A percentile compares a stretch with the other conserved stretches of the same genome.
Evolutionary conservation across 2,329 filamentous ascomycete species (phyloP).

Genomic region (Verticillium dahliae): DNA sequence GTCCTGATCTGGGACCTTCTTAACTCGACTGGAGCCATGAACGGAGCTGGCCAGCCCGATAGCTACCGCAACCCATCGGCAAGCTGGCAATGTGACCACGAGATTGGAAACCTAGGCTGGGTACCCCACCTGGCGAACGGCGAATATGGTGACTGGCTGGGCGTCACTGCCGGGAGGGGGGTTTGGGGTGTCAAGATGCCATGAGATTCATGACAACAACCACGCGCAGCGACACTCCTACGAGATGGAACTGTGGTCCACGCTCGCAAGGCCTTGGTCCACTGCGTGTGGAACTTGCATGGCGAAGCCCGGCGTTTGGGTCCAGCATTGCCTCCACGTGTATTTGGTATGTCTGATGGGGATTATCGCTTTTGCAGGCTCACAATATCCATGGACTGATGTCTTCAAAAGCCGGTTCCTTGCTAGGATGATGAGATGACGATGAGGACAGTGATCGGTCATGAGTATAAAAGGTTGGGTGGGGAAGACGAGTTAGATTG

Average conservation of each 20-base stretch:
- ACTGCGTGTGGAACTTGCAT: constrained; percentile 12
- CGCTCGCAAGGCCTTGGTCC: not conserved
- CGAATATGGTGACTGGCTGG: constrained; percentile 76
- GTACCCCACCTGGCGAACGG: constrained; percentile 63
- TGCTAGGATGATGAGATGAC: not conserved
- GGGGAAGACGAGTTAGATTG: not conserved
- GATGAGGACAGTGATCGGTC: not conserved
- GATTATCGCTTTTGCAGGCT: not conserved
- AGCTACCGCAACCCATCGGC: constrained; percentile 63
- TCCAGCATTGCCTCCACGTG: not conserved
- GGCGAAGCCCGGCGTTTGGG: constrained; percentile 15
- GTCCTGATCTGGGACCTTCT: constrained; percentile 93
- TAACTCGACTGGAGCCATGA: constrained; percentile 46
- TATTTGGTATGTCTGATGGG: not conserved
- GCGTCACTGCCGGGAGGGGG: constrained; percentile 72
- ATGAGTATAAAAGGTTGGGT: not conserved
- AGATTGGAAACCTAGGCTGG: constrained; percentile 81
- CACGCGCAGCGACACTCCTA: not conserved
- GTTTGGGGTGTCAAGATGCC: constrained; percentile 63
- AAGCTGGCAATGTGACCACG: constrained; percentile 80
- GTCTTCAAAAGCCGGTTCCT: not conserved
- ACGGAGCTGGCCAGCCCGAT: constrained; percentile 44
- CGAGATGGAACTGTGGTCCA: not conserved
- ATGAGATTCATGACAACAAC: constrained; percentile 1
- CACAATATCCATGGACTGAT: not conserved